Conservation (phyloP, 2,329 filamentous ascomycete genomes). For the Monilinia aucupariae region DNA sequence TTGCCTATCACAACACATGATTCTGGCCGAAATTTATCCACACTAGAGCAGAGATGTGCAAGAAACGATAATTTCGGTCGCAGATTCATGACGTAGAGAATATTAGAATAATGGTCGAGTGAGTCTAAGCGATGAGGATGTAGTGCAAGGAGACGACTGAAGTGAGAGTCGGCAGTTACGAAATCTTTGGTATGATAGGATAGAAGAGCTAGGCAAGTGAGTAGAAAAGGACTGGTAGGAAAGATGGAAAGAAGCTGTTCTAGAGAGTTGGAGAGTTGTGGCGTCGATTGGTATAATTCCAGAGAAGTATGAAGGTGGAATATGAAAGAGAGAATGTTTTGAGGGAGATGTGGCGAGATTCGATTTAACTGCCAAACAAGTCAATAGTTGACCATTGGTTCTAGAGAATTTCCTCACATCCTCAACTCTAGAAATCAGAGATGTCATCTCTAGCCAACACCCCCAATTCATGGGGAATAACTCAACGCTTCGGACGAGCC, state of each 20-base stretch:
- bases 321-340: conserved; percentile 88
- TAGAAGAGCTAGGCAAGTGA: conserved; percentile 82
- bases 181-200: conserved; percentile 88
- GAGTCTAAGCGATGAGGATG: conserved; percentile 74
- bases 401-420: conserved; percentile 53
- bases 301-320: conserved; percentile 89
- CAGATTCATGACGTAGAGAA: conserved; percentile 85
- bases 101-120: conserved; percentile 94
- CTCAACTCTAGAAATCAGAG: conserved; percentile 71
- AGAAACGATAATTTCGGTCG: conserved; percentile 88
- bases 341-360: conserved; percentile 67
- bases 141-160: conserved; percentile 75
- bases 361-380: conserved; percentile 56
- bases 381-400: conserved; percentile 25
- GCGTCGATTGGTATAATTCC: conserved; percentile 82
- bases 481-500: conserved; percentile 83
- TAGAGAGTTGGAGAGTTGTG: conserved; percentile 67
- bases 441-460: conserved; percentile 88
- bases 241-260: conserved; percentile 79
- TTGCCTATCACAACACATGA: conserved; percentile 96
- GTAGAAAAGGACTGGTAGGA: conserved; percentile 79
- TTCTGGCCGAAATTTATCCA: conserved; percentile 94
- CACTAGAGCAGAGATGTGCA: conserved; percentile 81
- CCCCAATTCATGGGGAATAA: conserved; percentile 95
- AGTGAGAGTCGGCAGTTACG: conserved; percentile 57